Evolutionary conservation across 345 rosid genomes (phyloP), one percentile per base, ranked within the genome.

Genomic region (Pelargonium nanum): DNA sequence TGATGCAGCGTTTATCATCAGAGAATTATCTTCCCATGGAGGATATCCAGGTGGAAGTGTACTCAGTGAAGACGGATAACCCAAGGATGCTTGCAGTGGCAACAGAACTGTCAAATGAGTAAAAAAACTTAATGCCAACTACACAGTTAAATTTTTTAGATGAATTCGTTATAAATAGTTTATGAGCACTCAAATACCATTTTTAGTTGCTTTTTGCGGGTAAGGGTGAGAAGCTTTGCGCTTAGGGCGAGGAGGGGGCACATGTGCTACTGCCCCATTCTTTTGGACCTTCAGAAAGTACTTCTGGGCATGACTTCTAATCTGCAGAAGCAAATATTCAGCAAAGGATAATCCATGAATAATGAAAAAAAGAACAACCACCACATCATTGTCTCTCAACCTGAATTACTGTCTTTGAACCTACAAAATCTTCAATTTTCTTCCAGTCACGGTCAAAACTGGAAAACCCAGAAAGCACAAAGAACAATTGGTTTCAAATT

Each of bases 361-460:
- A 44, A 55, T 20, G 22, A 24, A 68, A 20, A 9, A 50, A 4
- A 19, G 6, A 56, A 61, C 22, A 53, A 60, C 58, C 51, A 15
- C 45, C 44, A 0, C 22, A 62, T 9, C 70, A 57, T 26, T 24
- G 26, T 53, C 53, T 59, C 65, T 55, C 68, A 67, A 89, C 98
- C 99, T 92, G 96, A 65, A 89, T 92, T 56, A 92, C 99, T n/a
- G 96, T 84, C 81, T 92, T 92, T 6, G 99, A 87, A 62, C 97
- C 94, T 55, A 92, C 96, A 72, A 92, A 89, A 82, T 92, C 99
- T 77, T 92, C 97, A 56, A 89, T 92, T 74, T 89, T 92, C 72
- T 92, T 92, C 99, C 97, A 89, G 74, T 89, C 99, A 17, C 99
- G 99, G 58, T 92, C 97, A 75, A 92, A 92, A 75, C 99, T 92